Base-by-base conservation (phyloP, 495 filamentous ascomycete species). In the Aspergillus indologenus region DNA sequence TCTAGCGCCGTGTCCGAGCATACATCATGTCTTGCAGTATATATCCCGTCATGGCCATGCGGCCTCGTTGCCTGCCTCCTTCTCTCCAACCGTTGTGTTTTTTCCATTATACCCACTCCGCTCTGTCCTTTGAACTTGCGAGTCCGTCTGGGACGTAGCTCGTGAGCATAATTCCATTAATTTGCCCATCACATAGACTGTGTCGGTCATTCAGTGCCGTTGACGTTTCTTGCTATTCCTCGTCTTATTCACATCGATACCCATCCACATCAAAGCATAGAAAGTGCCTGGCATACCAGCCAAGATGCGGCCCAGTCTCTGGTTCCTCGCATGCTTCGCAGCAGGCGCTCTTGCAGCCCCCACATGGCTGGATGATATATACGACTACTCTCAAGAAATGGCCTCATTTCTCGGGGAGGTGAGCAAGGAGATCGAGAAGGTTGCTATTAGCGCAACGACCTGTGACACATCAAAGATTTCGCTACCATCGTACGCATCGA, bases 381-480 rank as follows among this genome's bases (percentile, higher is more conserved):
- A 77, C 57, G 65, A 75, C 24, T 76, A 67, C 61, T 73, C 74
- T 20, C 61, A 73, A 19, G 68, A 72, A 7, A 62, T 78, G 43
- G 62, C 66, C 3, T 66, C 70, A 29, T 78, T 71, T 62, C 72
- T 76, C 26, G 60, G 66, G 29, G 71, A 65, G 66, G 74, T 79
- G 22, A 77, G 75, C 68, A 56, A 68, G 48, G 62, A 72, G 46
- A 78, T 79, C 63, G 57, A 67, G 22, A 45, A 58, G 17, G 43
- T 58, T n/a, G 47, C 57, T 44, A 65, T 58, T 48, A 46, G 61
- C 4, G 46, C 68, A 5, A 34, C 63, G 6, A 51, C 63, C n/a
- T 81, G 79, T 61, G 69, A 78, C 50, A 23, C 66, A 21, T 74
- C 76, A 17, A 71, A 68, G 31, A 74, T 77, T 22, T 43, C 65